Evolutionary conservation across 2,329 filamentous ascomycete species (phyloP).

Genomic region (Hypoxylon sp.): DNA sequence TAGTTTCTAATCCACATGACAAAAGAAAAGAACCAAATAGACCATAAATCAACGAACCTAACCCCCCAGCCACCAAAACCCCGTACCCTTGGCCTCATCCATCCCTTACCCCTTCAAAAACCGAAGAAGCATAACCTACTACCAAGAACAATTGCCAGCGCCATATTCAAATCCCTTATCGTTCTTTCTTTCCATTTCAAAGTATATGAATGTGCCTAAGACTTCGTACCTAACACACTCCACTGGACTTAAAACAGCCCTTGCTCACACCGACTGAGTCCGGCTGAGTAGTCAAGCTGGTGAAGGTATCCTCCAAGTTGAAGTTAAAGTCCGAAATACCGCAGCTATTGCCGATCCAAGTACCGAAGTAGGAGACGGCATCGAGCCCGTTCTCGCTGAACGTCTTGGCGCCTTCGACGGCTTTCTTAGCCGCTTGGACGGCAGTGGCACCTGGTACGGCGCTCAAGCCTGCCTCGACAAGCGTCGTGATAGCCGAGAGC

Average conservation of each 20-base stretch:
- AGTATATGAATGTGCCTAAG: background rate
- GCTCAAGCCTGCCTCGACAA: slow-evolving; percentile 35
- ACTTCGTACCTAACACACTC: slow-evolving; percentile 6
- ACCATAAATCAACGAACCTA: background rate
- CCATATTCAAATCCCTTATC: background rate
- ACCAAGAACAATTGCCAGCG: slow-evolving; percentile 3
- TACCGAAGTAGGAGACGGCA: slow-evolving; percentile 34
- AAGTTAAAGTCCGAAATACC: slow-evolving; percentile 32
- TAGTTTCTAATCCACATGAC: background rate
- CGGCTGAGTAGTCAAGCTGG: slow-evolving; percentile 12
- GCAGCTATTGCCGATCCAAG: slow-evolving; percentile 34
- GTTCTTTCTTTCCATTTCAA: background rate
- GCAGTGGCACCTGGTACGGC: slow-evolving; percentile 27
- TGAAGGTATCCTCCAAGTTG: slow-evolving; percentile 31
- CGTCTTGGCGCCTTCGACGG: slow-evolving; percentile 43
- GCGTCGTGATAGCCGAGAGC: slow-evolving; percentile 29
- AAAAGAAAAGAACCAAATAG: background rate
- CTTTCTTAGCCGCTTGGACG: slow-evolving; percentile 15
- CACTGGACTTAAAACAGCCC: slow-evolving; percentile 35
- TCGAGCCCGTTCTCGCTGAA: slow-evolving; percentile 43
- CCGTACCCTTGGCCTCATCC: background rate
- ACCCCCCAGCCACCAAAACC: background rate
- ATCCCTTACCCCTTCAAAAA: background rate
- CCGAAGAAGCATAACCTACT: background rate
- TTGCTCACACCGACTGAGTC: slow-evolving; percentile 29